phyloP scores from a whole-genome alignment of 768 basidiomycete genomes.

The Termitomyces sp. region DNA sequence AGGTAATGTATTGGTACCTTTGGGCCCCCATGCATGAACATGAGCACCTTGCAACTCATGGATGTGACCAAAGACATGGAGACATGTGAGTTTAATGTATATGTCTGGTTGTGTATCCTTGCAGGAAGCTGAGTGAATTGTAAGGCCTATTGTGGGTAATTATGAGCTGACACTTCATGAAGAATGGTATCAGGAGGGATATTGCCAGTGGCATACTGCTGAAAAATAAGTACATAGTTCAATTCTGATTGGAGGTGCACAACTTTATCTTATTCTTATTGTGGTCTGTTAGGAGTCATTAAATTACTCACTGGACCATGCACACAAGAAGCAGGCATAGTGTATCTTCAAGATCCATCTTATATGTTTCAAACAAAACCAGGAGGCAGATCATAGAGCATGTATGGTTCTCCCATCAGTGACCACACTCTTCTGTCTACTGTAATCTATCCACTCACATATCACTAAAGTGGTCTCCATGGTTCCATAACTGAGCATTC shows the following conservation, averaged over 20 bases:
- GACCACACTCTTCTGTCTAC: not conserved
- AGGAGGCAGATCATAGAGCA: not conserved
- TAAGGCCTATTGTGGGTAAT: slow-evolving; percentile 37
- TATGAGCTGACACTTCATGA: slow-evolving; percentile 61
- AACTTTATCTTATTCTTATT: not conserved
- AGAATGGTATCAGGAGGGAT: not conserved
- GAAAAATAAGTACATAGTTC: not conserved
- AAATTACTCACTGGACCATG: slow-evolving; percentile 20
- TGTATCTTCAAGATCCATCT: slow-evolving; percentile 2
- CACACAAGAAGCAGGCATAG: not conserved
- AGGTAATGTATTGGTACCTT: too few relatives aligned
- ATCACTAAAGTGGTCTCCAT: slow-evolving; percentile 2
- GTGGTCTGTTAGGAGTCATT: not conserved
- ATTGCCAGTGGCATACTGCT: not conserved
- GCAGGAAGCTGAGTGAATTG: not conserved
- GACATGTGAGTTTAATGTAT: slow-evolving; percentile 46
- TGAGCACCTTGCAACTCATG: slow-evolving; percentile 57
- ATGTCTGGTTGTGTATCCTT: slow-evolving; percentile 23
- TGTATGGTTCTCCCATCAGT: slow-evolving; percentile 3
- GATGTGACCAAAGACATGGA: slow-evolving; percentile 66
- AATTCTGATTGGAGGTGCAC: not conserved
- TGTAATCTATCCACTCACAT: slow-evolving; percentile 13
- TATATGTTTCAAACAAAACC: not conserved
- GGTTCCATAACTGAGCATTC: slow-evolving; percentile 23
- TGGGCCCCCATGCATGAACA: slow-evolving; percentile 34